Percentiles rank a stretch among this genome's conserved stretches.
Evolutionary conservation across 768 basidiomycete species (phyloP).

Genomic region (Cystofilobasidium macerans): DNA sequence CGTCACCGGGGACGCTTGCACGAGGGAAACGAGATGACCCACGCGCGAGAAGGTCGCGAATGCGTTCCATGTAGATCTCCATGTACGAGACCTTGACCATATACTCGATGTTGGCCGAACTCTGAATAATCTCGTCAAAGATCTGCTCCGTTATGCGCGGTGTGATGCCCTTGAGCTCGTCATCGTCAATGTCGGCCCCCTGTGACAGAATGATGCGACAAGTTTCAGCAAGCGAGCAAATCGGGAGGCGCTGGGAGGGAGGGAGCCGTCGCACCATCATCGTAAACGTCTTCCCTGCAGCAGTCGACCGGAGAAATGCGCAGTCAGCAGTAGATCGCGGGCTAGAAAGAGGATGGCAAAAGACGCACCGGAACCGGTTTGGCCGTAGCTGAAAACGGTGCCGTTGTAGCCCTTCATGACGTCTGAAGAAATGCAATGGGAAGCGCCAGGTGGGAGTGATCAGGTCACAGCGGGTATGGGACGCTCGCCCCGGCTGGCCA

Average conservation of each 20-base stretch:
- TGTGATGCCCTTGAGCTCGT: constrained; percentile 89
- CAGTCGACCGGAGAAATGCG: not conserved
- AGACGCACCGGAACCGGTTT: constrained; percentile 33
- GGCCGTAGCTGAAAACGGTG: constrained; percentile 57
- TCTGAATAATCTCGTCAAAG: constrained; percentile 92
- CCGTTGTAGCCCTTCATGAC: constrained; percentile 98
- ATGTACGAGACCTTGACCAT: constrained; percentile 99
- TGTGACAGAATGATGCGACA: constrained; percentile 35
- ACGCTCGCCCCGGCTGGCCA: no score
- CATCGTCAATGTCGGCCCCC: constrained; percentile 94
- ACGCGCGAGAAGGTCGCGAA: constrained; percentile 92
- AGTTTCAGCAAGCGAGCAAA: constrained; percentile 16
- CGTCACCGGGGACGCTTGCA: constrained; percentile 39
- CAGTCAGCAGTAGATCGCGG: constrained; percentile 28
- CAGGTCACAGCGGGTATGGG: constrained; percentile 44
- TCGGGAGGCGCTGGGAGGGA: not conserved
- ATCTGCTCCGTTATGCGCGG: constrained; percentile 98
- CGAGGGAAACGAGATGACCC: constrained; percentile 38
- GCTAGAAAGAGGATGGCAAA: constrained; percentile 17
- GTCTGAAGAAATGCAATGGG: constrained; percentile 47
- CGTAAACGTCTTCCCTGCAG: constrained; percentile 76
- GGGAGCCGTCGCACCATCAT: constrained; percentile 67
- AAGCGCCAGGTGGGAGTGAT: constrained; percentile 53
- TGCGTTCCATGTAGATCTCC: constrained; percentile 97
- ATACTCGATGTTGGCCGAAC: constrained; percentile 90